Evolutionary conservation across 2,329 filamentous ascomycete genomes (phyloP).

Genomic region (Aspergillus pseudonomiae): DNA sequence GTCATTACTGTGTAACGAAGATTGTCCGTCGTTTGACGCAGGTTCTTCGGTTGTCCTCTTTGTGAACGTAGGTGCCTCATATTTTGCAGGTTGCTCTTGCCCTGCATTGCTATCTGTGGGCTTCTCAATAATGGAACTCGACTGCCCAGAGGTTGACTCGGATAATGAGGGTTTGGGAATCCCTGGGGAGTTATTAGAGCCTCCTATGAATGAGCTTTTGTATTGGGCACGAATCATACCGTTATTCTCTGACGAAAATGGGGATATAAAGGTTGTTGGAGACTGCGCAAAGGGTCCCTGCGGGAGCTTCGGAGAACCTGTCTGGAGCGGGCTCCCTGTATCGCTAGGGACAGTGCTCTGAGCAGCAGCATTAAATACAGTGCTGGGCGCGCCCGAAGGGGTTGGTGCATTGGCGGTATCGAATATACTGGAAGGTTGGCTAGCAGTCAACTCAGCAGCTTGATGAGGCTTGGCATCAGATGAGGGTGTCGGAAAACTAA

Average conservation of each 20-base stretch:
- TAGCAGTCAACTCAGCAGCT: slow-evolving; percentile 11
- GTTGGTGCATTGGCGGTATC: slow-evolving; percentile 13
- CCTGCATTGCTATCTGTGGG: not conserved
- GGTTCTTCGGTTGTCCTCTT: not conserved
- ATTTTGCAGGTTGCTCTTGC: not conserved
- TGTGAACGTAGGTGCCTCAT: not conserved
- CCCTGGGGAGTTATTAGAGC: slow-evolving; percentile 13
- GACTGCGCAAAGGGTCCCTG: slow-evolving; percentile 3
- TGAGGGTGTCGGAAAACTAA: slow-evolving; percentile 1
- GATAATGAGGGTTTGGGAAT: slow-evolving; percentile 4
- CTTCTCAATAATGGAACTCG: not conserved
- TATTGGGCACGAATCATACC: slow-evolving; percentile 13
- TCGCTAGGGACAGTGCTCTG: slow-evolving; percentile 2
- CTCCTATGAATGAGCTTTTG: not conserved
- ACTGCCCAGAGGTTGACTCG: not conserved
- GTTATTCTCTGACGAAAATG: slow-evolving; percentile 11
- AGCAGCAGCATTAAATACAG: slow-evolving; percentile 16
- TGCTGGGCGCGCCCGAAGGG: not conserved
- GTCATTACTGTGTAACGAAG: not conserved
- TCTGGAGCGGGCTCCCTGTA: not conserved
- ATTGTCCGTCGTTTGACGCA: not conserved
- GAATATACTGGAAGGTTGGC: slow-evolving; percentile 21
- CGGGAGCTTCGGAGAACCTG: not conserved
- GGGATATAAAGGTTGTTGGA: slow-evolving; percentile 5
- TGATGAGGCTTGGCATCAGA: slow-evolving; percentile 8